Conservation (phyloP, 2,329 filamentous ascomycete species). For the Penicillium sclerotigenum region DNA sequence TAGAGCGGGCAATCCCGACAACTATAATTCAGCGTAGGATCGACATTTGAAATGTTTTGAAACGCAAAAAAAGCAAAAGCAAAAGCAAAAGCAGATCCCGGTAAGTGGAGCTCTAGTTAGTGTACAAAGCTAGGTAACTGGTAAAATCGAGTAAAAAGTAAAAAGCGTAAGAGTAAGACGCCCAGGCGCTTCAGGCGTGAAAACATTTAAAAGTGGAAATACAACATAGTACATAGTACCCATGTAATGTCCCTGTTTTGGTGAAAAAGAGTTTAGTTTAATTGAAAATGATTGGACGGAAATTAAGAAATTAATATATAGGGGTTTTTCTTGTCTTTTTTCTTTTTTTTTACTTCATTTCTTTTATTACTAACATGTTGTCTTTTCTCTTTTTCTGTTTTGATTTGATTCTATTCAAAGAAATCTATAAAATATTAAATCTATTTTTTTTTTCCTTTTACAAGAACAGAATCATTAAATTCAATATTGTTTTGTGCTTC, state of each 20-base stretch:
- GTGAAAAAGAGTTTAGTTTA: not conserved
- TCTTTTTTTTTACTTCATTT: not conserved
- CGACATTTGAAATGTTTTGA: slow-evolving; percentile 17
- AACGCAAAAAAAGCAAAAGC: slow-evolving; percentile 2
- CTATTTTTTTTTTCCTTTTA: not conserved
- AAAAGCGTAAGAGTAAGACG: not conserved
- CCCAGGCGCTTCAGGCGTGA: slow-evolving; percentile 5
- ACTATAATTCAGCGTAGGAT: slow-evolving; percentile 26
- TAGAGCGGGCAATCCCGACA: slow-evolving; percentile 29
- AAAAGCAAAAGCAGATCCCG: slow-evolving; percentile 11
- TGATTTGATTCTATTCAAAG: not conserved
- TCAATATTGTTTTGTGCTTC: not conserved
- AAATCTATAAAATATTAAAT: not conserved
- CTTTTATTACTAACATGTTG: not conserved
- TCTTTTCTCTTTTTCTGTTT: not conserved
- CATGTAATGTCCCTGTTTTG: not conserved
- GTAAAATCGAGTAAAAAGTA: not conserved
- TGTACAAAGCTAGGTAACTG: slow-evolving; percentile 18
- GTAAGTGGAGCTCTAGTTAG: slow-evolving; percentile 16
- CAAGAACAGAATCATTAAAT: not conserved
- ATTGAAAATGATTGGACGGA: not conserved
- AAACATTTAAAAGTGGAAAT: not conserved
- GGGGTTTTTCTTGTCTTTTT: too few species aligned
- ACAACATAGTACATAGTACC: too few species aligned
- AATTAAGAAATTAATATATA: too few species aligned